Base-by-base conservation (phyloP, 352 stramenopile species). In the Blastocystis sp. region DNA sequence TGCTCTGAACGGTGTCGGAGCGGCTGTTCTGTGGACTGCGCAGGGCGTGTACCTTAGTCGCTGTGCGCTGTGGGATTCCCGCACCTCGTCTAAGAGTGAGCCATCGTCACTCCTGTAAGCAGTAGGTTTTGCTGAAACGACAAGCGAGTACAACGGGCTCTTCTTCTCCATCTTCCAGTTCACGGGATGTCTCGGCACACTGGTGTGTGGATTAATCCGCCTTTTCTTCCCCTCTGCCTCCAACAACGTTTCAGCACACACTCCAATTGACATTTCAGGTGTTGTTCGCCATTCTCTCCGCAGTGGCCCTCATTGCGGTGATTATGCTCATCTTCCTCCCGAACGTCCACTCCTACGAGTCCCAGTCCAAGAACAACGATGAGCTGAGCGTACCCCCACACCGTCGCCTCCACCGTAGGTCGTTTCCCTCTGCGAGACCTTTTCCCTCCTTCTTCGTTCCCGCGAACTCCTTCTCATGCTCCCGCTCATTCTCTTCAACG, bases 161-260 rank as follows among this genome's bases (percentile, higher is more conserved):
- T 89, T 89, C 78, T 89, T 48, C 61, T 74, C 59, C 23, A 70
- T 76, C 34, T 89, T 89, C 60, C 87, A 89, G 71, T 89, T 89
- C 66, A 89, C 78, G 21, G 80, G 87, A 41, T 66, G 52, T 56
- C 53, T 80, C 23, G 87, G 87, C 11, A 43, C 67, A 3, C 14
- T 89, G 41, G 34, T 89, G 5, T 66, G 43, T 45, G 45, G 48
- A 56, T 11, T 81, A 1, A 89, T 89, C 38, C 38, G 45, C 17
- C 53, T 60, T 1, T 40, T 79, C 38, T 34, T 34, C 28, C n/a
- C 69, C 21, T 23, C 38, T 14, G 69, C n/a, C 43, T 45, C 38
- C 38, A 14, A 52, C 52, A 62, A 21, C 14, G 28, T 79, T 19
- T 64, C 62, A 19, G 21, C 34, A 19, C 48, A 53, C 48, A 23